phyloP scores from a whole-genome alignment of 2,329 filamentous ascomycete species.

The Didymella segeticola region DNA sequence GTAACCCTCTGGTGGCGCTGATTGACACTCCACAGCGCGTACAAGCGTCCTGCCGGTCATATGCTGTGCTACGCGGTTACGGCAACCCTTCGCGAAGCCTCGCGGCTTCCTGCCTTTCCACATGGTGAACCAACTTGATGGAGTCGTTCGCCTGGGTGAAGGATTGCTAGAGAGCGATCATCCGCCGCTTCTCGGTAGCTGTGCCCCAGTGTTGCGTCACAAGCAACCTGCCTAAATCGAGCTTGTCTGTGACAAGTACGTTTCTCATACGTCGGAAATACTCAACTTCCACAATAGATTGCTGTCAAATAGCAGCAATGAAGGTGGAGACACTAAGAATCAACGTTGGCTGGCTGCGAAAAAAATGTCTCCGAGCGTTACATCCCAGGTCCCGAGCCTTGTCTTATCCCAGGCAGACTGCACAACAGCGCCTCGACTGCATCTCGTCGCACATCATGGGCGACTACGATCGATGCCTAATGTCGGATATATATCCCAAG shows the following conservation, averaged over 20 bases:
- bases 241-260: neutral
- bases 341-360: neutral
- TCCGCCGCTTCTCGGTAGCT: neutral
- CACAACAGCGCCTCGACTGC: neutral
- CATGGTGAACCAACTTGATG: neutral
- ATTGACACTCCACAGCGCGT: conserved; percentile 8
- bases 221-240: neutral
- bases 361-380: neutral
- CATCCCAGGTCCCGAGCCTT: neutral
- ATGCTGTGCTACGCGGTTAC: conserved; percentile 4
- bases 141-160: neutral
- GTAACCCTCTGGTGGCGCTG: neutral
- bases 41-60: conserved; percentile 7
- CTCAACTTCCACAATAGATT: neutral
- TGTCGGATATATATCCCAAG: neutral
- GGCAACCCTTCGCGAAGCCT: neutral
- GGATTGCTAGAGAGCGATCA: neutral
- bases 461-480: neutral
- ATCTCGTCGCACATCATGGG: neutral
- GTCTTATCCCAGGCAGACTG: neutral
- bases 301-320: neutral
- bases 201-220: neutral
- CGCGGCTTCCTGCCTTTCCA: conserved; percentile 9
- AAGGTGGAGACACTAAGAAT: neutral
- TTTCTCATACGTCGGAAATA: neutral